These are phyloP conservation scores for Nannizziopsis barbatae DNA, from an alignment of 2,329 filamentous ascomycete species.

Conservation along the genomic window DNA sequence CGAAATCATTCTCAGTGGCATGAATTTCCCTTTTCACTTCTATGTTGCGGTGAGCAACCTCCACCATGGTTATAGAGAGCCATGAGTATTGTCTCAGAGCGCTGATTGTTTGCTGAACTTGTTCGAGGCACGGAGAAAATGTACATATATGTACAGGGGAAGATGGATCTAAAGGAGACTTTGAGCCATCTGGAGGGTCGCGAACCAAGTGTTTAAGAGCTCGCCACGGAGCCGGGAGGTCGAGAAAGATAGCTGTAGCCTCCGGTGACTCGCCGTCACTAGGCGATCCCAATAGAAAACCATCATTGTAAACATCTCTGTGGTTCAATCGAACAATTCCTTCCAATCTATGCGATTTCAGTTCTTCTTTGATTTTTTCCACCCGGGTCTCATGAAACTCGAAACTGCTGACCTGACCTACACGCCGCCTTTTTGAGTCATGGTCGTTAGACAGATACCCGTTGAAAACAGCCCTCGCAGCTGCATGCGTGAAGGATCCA, in stretches of 20 bases:
- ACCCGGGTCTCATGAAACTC: conserved; percentile 40
- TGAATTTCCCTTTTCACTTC: conserved; percentile 73
- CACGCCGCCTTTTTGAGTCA: conserved; percentile 20
- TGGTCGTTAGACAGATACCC: conserved; percentile 28
- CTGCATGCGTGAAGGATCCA: conserved; percentile 42
- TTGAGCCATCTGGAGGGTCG: conserved; percentile 22
- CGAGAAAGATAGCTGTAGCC: conserved; percentile 40
- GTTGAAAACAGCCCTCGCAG: conserved; percentile 40
- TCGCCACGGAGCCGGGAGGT: conserved; percentile 42
- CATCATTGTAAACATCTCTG: conserved; percentile 41
- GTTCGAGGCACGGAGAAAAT: conserved; percentile 94
- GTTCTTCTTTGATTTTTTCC: conserved; percentile 33
- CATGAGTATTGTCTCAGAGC: conserved; percentile 71
- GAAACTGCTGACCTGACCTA: conserved; percentile 41
- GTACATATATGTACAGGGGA: conserved; percentile 72
- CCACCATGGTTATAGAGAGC: conserved; percentile 89
- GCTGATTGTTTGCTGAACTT: conserved; percentile 77
- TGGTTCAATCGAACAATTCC: conserved; percentile 37
- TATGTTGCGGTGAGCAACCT: conserved; percentile 67
- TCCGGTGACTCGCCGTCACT: conserved; percentile 31
- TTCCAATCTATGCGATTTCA: conserved; percentile 35
- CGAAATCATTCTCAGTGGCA: conserved; percentile 57
- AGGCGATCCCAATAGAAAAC: conserved; percentile 32
- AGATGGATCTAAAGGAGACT: conserved; percentile 56
- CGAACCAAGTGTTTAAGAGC: conserved; percentile 39